Evolutionary conservation across 441 rosid genomes (phyloP), one percentile per base, ranked within the genome.

Genomic region (Arabidopsis hybrid): DNA sequence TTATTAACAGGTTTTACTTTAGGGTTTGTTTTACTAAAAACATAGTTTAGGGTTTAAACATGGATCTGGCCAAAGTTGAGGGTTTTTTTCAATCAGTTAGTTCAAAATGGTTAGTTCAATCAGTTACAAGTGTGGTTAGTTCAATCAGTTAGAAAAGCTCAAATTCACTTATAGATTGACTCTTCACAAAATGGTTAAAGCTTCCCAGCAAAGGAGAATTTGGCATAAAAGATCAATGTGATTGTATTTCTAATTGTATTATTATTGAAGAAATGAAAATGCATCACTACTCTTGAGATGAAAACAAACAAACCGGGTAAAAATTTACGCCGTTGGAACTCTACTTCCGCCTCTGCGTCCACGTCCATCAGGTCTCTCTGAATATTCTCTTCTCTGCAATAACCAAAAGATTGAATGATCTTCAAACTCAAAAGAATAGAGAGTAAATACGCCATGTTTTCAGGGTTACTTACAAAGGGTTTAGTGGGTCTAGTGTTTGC

Each of bases 311-410:
- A 67, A 67, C 7, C 9, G 7, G 14, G 35, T 35, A 62, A 49
- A 11, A 7, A 4, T 1, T 69, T 34, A 43, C 56, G 58, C 32
- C 6, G 72, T 49, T 3, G 49, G 36, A 9, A 80, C 69, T 68
- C 86, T 76, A 78, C 83, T 76, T 75, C 83, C 76, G 53, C 88
- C 83, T 39, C 82, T 85, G 38, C 80, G 88, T 38, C 85, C 84
- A 14, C 75, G 75, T 4, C 71, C 67, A 76, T 76, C 75, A 39
- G 79, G 75, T 70, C 75, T 64, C 56, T 64, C 71, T 38, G 75
- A 40, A 49, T 31, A 64, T 26, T 69, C 79, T 29, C 74, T 70
- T 71, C 79, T 70, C 79, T 76, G 72, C 45, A 58, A 31, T 7
- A 31, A 57, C 56, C 60, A 55, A 16, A 32, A 61, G 60, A 12